Percentiles rank a stretch among this genome's conserved stretches.
These are phyloP conservation scores for Kwoniella dejecticola DNA, from an alignment of 768 basidiomycete genomes.

Conservation along the genomic window DNA sequence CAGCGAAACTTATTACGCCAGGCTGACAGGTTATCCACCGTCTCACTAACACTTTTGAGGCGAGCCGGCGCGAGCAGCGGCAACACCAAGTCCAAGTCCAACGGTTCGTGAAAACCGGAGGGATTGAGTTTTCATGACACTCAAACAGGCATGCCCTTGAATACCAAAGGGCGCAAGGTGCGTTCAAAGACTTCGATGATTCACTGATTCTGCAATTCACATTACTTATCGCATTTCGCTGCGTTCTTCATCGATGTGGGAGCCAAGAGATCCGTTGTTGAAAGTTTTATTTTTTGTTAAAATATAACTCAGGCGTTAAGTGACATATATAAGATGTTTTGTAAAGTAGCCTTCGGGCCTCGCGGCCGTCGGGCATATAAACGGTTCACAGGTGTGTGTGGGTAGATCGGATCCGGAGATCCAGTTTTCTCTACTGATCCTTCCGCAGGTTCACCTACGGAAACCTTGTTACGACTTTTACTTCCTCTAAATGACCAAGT, in stretches of 20 bases:
- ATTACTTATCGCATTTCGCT: constrained; percentile 79
- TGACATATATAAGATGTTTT: constrained; percentile 39
- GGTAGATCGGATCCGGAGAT: constrained; percentile 61
- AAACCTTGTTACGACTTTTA: constrained; percentile 74
- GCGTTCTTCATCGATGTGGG: constrained; percentile 79
- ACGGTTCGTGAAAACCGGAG: constrained; percentile 27
- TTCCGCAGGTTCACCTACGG: constrained; percentile 80
- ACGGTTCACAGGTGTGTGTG: constrained; percentile 61
- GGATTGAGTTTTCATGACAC: constrained; percentile 60
- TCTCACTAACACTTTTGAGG: constrained; percentile 32
- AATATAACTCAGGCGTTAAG: constrained; percentile 54
- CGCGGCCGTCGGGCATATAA: constrained; percentile 57
- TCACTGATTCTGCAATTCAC: constrained; percentile 70
- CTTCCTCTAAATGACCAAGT: constrained; percentile 83
- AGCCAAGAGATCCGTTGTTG: constrained; percentile 74
- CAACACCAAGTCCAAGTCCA: constrained; percentile 51
- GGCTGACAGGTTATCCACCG: constrained; percentile 26
- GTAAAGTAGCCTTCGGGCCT: constrained; percentile 18
- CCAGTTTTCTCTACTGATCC: constrained; percentile 62
- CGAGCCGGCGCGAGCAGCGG: constrained; percentile 30
- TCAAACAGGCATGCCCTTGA: constrained; percentile 69
- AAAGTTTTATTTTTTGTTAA: constrained; percentile 58
- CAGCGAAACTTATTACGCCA: constrained; percentile 62
- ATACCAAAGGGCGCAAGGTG: constrained; percentile 76
- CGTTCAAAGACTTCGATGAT: constrained; percentile 61